phyloP scores from a whole-genome alignment of 2,329 filamentous ascomycete species.

The Cercospora sp. region DNA sequence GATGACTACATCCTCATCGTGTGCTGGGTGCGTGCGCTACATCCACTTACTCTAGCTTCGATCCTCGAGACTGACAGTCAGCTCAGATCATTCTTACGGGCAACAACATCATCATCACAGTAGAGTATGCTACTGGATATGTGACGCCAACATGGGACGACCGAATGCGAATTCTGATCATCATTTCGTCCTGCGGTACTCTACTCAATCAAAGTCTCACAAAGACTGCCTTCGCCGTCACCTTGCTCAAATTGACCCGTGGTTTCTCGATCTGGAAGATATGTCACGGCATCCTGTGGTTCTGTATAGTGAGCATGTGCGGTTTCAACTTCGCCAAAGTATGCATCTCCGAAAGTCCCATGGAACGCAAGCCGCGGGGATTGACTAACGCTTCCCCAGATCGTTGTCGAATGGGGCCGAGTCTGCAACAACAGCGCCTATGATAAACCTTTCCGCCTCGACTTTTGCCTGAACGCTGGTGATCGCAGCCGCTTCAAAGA shows the following conservation, averaged over 20 bases:
- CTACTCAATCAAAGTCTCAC: conserved; percentile 42
- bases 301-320: conserved; percentile 54
- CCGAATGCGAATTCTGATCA: conserved; percentile 57
- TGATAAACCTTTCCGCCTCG: conserved; percentile 51
- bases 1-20: conserved; percentile 44
- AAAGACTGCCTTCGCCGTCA: conserved; percentile 46
- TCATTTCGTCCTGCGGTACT: conserved; percentile 44
- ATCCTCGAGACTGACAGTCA: conserved; percentile 11
- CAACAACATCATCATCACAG: conserved; percentile 51
- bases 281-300: conserved; percentile 46
- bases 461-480: conserved; percentile 47
- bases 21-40: conserved; percentile 38
- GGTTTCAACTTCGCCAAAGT: conserved; percentile 51
- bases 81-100: conserved; percentile 46
- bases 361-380: neutral
- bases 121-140: conserved; percentile 54
- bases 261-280: conserved; percentile 28
- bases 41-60: neutral
- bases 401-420: conserved; percentile 54
- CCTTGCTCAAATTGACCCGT: conserved; percentile 48
- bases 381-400: conserved; percentile 17
- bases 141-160: conserved; percentile 52
- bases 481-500: conserved; percentile 52
- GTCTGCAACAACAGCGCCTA: conserved; percentile 48
- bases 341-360: neutral